A percentile compares a stretch with the other conserved stretches of the same genome.
Conservation (phyloP, 169 alveolate genomes). For the Plasmodium gonderi region DNA sequence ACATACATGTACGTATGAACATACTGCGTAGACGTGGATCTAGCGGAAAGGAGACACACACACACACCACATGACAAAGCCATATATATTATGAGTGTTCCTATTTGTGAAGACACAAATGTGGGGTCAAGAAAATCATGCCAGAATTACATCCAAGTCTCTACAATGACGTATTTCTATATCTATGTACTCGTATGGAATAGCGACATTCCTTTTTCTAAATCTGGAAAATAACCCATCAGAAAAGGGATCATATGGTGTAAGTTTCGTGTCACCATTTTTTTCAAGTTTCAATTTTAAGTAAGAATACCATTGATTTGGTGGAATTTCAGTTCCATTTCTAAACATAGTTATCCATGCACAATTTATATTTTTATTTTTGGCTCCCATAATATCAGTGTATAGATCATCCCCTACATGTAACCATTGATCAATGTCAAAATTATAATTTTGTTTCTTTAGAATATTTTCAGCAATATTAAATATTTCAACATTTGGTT, state of each 20-base stretch:
- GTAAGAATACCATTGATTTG: conserved; percentile 63
- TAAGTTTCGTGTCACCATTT: neutral
- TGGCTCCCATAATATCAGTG: conserved; percentile 67
- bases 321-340: conserved; percentile 33
- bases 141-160: conserved; percentile 32
- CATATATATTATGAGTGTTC: no score
- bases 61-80: no score
- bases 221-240: conserved; percentile 30
- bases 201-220: conserved; percentile 1
- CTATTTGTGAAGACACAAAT: no score
- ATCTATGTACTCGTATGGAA: conserved; percentile 58
- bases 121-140: no score
- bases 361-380: conserved; percentile 60
- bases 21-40: no score
- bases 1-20: no score
- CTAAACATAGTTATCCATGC: conserved; percentile 73
- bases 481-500: conserved; percentile 61
- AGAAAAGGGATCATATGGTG: conserved; percentile 47
- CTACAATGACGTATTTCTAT: conserved; percentile 66
- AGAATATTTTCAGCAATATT: conserved; percentile 49
- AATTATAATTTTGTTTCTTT: conserved; percentile 8
- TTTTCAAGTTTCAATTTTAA: conserved; percentile 55
- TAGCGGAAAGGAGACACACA: no score
- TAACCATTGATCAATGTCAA: conserved; percentile 36
- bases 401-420: conserved; percentile 70